A percentile compares a stretch with the other conserved stretches of the same genome.
These are phyloP conservation scores for Panicum virgatum DNA, from an alignment of 202 grass and related monocot genomes.

Conservation along the genomic window DNA sequence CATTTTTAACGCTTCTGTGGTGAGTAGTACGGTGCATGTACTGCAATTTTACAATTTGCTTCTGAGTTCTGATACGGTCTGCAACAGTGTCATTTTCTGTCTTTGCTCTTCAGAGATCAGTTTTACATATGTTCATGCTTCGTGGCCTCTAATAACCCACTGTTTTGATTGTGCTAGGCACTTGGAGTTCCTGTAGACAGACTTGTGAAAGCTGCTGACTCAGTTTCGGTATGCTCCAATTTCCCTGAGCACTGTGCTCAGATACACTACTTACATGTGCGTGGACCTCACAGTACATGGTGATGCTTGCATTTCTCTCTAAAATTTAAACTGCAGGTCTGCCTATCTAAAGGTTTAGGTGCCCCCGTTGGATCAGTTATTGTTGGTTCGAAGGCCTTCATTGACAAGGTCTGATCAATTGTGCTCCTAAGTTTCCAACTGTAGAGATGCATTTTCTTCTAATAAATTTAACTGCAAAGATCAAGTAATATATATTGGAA, in stretches of 20 bases:
- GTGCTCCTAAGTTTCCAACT: not conserved
- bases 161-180: constrained; percentile 45
- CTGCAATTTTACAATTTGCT: not conserved
- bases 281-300: not conserved
- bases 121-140: not conserved
- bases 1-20: constrained; percentile 93
- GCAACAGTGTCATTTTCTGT: not conserved
- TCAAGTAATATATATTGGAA: not conserved
- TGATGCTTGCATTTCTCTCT: not conserved
- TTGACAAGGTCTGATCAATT: constrained; percentile 55
- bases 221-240: constrained; percentile 69
- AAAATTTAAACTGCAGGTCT: constrained; percentile 57
- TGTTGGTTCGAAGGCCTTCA: constrained; percentile 72
- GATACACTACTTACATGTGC: not conserved
- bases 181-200: constrained; percentile 82
- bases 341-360: constrained; percentile 91
- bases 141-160: not conserved
- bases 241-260: not conserved
- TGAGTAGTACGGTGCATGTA: constrained; percentile 40
- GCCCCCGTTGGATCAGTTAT: constrained; percentile 92
- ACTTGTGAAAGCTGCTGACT: constrained; percentile 85
- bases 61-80: not conserved
- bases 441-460: not conserved
- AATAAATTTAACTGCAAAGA: not conserved
- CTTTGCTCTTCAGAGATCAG: not conserved